Conservation (phyloP, 805 yeast genomes). For the Wickerhamiella australiensis region DNA sequence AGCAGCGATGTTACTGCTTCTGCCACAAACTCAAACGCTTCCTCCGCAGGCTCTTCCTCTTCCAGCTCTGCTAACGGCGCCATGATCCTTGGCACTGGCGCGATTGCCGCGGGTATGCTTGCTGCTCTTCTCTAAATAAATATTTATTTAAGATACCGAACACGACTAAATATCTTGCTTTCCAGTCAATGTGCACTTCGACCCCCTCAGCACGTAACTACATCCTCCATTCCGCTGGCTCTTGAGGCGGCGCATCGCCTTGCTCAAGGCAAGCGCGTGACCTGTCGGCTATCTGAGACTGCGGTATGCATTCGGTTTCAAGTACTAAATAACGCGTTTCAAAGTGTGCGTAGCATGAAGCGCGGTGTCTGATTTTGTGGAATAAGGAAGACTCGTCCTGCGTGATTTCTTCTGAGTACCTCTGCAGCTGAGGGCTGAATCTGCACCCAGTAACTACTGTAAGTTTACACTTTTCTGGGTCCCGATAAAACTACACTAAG, state of each 20-base stretch:
- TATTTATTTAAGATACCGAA: background rate
- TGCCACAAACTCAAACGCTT: background rate
- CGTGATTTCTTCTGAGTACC: no score
- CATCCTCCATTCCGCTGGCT: background rate
- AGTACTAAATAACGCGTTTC: background rate
- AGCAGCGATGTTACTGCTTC: background rate
- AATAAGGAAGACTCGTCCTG: no score
- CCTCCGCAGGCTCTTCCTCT: background rate
- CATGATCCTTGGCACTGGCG: conserved; percentile 5
- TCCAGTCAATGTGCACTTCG: background rate
- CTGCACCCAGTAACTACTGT: no score
- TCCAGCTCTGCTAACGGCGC: conserved; percentile 1
- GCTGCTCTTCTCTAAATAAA: conserved; percentile 5
- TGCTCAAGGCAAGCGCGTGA: background rate
- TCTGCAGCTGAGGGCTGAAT: no score
- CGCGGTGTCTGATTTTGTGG: no score
- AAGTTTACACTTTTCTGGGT: no score
- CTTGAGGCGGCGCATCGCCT: background rate
- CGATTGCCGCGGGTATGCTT: conserved; percentile 2
- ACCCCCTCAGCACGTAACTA: background rate
- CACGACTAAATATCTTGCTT: no score
- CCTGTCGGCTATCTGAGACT: background rate
- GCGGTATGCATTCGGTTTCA: background rate
- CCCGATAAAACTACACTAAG: no score
- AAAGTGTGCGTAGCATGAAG: background rate